Evolutionary conservation across 768 basidiomycete genomes (phyloP).

Genomic region (Lactarius pseudohatsudake): DNA sequence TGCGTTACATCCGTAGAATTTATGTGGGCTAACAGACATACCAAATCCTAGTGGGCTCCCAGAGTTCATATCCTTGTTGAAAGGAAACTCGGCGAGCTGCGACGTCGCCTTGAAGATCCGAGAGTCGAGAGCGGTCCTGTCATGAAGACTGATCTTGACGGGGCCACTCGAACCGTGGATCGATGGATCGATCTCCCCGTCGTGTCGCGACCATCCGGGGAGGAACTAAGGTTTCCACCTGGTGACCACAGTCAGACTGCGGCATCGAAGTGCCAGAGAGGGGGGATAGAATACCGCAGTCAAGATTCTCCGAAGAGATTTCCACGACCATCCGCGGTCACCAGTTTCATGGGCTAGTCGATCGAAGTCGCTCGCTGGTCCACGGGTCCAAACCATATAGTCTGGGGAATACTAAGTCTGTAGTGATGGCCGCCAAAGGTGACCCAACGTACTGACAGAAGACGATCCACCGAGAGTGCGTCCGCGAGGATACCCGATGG

Average conservation of each 20-base stretch:
- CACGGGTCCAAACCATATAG: conserved; percentile 23
- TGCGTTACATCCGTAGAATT: background rate
- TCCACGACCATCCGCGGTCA: conserved; percentile 31
- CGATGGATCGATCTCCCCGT: conserved; percentile 29
- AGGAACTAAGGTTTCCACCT: conserved; percentile 8
- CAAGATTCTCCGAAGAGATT: conserved; percentile 16
- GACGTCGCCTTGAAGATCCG: conserved; percentile 22
- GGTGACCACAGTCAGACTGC: background rate
- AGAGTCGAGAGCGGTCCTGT: background rate
- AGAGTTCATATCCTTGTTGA: too few relatives aligned
- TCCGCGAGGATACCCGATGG: conserved; percentile 29
- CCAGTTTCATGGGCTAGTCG: conserved; percentile 26
- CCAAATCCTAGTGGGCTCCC: too few relatives aligned
- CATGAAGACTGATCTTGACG: conserved; percentile 29
- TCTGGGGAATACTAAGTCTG: conserved; percentile 4
- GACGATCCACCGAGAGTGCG: conserved; percentile 26
- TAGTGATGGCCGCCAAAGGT: background rate
- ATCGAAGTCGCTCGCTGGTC: conserved; percentile 28
- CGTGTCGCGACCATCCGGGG: conserved; percentile 28
- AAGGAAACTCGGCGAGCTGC: background rate
- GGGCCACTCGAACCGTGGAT: conserved; percentile 32
- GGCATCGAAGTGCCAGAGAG: background rate
- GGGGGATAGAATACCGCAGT: background rate
- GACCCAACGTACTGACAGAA: conserved; percentile 27
- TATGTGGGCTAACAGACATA: background rate